These are phyloP conservation scores for Stygiomarasmius scandens DNA, from an alignment of 1,284 basidiomycete genomes.

Conservation along the genomic window DNA sequence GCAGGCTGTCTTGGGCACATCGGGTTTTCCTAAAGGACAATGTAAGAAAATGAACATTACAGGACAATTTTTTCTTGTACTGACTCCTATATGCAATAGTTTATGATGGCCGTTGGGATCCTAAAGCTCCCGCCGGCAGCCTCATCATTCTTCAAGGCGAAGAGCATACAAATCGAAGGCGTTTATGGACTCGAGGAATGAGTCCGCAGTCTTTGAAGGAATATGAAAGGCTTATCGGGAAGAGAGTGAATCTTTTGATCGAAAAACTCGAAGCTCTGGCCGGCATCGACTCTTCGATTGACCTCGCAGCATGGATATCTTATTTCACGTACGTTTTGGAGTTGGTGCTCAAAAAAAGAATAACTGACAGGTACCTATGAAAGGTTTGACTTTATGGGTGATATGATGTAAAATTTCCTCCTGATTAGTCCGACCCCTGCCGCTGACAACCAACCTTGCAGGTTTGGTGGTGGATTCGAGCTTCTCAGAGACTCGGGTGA, in stretches of 20 bases:
- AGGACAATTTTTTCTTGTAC: too few species aligned
- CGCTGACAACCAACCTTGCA: conserved; percentile 18
- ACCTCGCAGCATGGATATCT: conserved; percentile 49
- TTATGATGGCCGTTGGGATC: conserved; percentile 20
- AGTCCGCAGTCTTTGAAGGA: conserved; percentile 45
- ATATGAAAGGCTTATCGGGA: conserved; percentile 48
- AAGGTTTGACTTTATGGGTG: conserved; percentile 68
- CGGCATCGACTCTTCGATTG: conserved; percentile 26
- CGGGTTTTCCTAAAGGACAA: conserved; percentile 45
- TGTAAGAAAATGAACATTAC: conserved; percentile 39
- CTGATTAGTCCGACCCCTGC: neutral
- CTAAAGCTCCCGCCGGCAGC: conserved; percentile 14
- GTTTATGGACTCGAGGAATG: conserved; percentile 57
- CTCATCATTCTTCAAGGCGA: conserved; percentile 27
- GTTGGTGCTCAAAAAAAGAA: too few species aligned
- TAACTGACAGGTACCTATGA: too few species aligned
- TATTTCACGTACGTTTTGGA: conserved; percentile 52
- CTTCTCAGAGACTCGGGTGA: conserved; percentile 44
- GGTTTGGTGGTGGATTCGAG: conserved; percentile 44
- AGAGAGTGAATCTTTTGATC: conserved; percentile 41
- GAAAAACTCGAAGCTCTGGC: conserved; percentile 33
- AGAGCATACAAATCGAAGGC: conserved; percentile 49
- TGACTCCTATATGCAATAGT: conserved; percentile 10
- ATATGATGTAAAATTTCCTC: conserved; percentile 52
- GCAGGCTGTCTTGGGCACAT: conserved; percentile 37